Percentiles rank a stretch among this genome's conserved stretches.
Conservation (phyloP, 108 stramenopile genomes). For the Nitzschia palea region DNA sequence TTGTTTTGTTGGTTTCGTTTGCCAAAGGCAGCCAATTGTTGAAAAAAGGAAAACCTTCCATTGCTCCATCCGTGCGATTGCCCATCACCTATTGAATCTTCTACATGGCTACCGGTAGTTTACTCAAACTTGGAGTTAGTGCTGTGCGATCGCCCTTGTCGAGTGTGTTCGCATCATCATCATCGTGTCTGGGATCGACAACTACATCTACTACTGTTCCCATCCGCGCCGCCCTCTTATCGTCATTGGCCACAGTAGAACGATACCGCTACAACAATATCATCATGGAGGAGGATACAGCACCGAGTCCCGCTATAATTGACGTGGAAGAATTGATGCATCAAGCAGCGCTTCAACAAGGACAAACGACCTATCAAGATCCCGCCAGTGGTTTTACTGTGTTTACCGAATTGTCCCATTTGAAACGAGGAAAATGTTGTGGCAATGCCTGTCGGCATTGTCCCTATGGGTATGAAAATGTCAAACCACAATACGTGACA, state of each 20-base stretch:
- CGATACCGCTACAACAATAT: no score
- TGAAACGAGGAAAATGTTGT: slow-evolving; percentile 87
- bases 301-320: background rate
- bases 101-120: background rate
- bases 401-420: slow-evolving; percentile 83
- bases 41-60: no score
- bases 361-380: slow-evolving; percentile 77
- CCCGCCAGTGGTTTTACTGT: slow-evolving; percentile 88
- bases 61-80: no score
- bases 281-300: background rate
- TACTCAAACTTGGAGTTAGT: background rate
- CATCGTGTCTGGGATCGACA: no score
- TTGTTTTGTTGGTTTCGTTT: no score
- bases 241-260: no score
- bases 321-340: slow-evolving; percentile 75
- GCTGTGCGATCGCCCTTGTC: background rate
- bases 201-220: no score
- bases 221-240: no score
- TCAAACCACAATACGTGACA: slow-evolving; percentile 18
- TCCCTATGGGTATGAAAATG: slow-evolving; percentile 88
- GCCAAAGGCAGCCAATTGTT: no score
- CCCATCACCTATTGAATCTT: no score
- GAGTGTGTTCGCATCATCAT: background rate
- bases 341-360: slow-evolving; percentile 42
- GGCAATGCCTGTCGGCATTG: slow-evolving; percentile 92